phyloP scores from a whole-genome alignment of 108 stramenopile species.

The Cyclotella kingstonii region DNA sequence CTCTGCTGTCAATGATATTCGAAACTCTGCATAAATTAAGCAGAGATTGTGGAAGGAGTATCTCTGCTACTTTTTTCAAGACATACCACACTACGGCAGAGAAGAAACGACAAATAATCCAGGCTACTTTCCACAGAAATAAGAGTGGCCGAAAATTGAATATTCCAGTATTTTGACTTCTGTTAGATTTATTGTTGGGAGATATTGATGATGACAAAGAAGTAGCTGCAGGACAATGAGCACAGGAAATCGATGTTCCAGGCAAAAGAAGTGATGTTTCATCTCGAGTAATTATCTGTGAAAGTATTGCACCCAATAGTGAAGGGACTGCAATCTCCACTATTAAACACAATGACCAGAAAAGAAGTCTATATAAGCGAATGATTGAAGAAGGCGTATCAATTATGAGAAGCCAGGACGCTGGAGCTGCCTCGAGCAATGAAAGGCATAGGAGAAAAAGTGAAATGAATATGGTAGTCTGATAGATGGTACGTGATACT shows the following conservation, averaged over 20 bases:
- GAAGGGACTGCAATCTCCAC: slow-evolving; percentile 19
- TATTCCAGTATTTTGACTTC: not conserved
- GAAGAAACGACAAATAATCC: slow-evolving; percentile 12
- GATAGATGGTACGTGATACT: slow-evolving; percentile 16
- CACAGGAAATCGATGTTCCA: not conserved
- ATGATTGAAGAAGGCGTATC: slow-evolving; percentile 9
- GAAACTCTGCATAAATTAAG: not conserved
- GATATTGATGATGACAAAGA: not conserved
- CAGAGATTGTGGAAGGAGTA: slow-evolving; percentile 5
- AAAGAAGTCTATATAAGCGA: slow-evolving; percentile 19
- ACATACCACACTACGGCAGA: slow-evolving; percentile 15
- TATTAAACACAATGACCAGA: slow-evolving; percentile 20
- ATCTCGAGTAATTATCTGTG: not conserved
- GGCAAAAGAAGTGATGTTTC: not conserved
- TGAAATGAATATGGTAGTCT: slow-evolving; percentile 40
- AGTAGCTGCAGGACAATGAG: not conserved
- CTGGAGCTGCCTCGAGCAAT: slow-evolving; percentile 53
- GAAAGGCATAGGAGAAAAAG: slow-evolving; percentile 51
- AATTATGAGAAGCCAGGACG: slow-evolving; percentile 39
- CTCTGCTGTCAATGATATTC: not conserved
- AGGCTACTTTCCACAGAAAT: too few relatives aligned
- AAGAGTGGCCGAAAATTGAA: slow-evolving; percentile 5
- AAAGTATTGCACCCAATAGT: not conserved
- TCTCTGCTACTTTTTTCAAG: not conserved
- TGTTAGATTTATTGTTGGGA: not conserved